Conservation (phyloP, 306 rosid genomes). For the Rosa lucieae region DNA sequence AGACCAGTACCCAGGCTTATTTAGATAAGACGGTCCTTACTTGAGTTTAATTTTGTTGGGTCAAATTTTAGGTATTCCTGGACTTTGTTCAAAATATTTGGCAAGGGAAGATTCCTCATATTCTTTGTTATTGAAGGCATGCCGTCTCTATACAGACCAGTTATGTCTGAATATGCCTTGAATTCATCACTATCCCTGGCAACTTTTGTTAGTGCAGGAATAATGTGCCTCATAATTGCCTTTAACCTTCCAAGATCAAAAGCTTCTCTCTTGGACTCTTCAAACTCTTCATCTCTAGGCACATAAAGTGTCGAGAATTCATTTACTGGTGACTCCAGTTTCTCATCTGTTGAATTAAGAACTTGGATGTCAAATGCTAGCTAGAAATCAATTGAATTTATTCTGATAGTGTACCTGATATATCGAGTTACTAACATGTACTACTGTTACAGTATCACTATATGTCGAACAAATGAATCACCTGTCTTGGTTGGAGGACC, state of each 20-base stretch:
- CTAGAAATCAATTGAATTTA: too few species aligned
- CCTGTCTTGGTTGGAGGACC: conserved; percentile 21
- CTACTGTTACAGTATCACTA: too few species aligned
- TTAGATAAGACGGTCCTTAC: conserved; percentile 13
- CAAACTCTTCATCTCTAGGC: conserved; percentile 55
- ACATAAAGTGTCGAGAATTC: conserved; percentile 31
- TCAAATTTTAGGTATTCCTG: conserved; percentile 36
- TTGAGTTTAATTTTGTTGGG: conserved; percentile 27
- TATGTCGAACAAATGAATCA: background rate
- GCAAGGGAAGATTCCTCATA: background rate
- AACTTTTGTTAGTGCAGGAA: conserved; percentile 29
- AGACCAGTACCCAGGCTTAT: background rate
- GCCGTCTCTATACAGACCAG: conserved; percentile 20
- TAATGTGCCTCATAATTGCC: conserved; percentile 24
- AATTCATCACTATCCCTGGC: conserved; percentile 16
- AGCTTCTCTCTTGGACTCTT: conserved; percentile 25
- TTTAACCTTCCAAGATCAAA: conserved; percentile 36
- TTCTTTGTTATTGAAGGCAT: background rate
- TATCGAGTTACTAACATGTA: background rate
- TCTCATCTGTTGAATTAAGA: conserved; percentile 11
- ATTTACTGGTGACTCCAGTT: conserved; percentile 25
- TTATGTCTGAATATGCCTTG: conserved; percentile 22
- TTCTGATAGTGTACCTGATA: too few species aligned
- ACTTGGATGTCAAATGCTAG: too few species aligned
- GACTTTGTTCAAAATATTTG: conserved; percentile 18